Base-by-base conservation (phyloP, 2,329 filamentous ascomycete genomes). In the Penicillium paneum region DNA sequence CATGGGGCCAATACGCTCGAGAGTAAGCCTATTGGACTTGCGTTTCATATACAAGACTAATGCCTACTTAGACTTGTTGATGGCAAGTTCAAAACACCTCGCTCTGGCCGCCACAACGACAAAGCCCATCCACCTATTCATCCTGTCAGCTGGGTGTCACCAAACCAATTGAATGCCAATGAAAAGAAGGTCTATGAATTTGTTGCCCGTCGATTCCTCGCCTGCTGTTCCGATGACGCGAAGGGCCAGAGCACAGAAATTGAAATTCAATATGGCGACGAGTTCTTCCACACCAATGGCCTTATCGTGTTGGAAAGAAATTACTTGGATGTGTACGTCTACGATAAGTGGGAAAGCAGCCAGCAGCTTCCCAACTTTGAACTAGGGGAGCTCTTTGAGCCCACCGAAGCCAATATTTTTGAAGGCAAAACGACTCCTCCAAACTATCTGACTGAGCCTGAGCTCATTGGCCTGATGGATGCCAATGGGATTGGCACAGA, bases 401-500 rank as follows among this genome's bases (percentile, higher is more conserved):
- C 94, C 0, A 90, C 86, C 1, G 92, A 97, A 74, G 93, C 91
- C 4, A 85, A 88, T 64, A 91, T 99, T 75, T 86, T 84, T 0
- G 91, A 97, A 64, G 93, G 94, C n/a, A 89, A 95, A 72, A 99
- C 94, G 0, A 83, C 82, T 1, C 80, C 92, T 12, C 94, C 94
- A 0, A 84, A 82, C 21, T 97, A 96, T 69, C 80, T 99, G 29
- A 97, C 94, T 0, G 94, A 99, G 70, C 92, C 94, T 0, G 94
- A 99, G 70, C 80, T 99, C 26, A 96, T 99, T 68, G 89, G 88
- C 3, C 82, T 99, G 11, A 99, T 99, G 94, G 94, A 99, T 75
- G 92, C 91, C 41, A 99, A 99, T 69, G 94, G 94, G 2, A 99
- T 99, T 60, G 94, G 94, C 12, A 99, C 94, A 10, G 94, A 99